Evolutionary conservation across 2,329 filamentous ascomycete genomes (phyloP), one percentile per base, ranked within the genome.

Genomic region (Clarireedia homoeocarpa): DNA sequence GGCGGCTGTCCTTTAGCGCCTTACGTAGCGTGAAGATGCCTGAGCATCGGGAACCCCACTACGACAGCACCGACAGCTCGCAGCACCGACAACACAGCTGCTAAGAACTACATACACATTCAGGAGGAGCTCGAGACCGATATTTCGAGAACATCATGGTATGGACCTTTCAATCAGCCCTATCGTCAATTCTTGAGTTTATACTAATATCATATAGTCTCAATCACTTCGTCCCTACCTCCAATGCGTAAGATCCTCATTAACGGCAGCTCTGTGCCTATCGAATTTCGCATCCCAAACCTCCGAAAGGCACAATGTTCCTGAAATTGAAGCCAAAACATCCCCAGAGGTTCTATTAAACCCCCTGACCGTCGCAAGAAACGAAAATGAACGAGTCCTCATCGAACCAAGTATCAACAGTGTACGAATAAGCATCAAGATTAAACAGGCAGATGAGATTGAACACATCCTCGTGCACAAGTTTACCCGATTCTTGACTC

Each of bases 361-460:
- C 68, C 91, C 92, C 17, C 77, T 99, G 62, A 91, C 87, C 27
- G 84, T 99, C 65, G 88, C 92, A 61, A 85, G 94, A 62, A 99
- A 99, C 74, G 91, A 97, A 74, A 95, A 96, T 72, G 94, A 99
- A 80, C 86, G 88, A 66, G 92, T 99, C 64, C 78, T 96, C 59
- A 95, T 97, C 70, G 92, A 97, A 76, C 91, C 94, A 53, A 94
- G 89, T 72, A 87, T 97, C 76, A 99, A 99, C 81, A 95, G 89
- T 65, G 88, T 99, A 65, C 87, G 94, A 65, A 88, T 99, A 69
- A 96, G 90, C 81, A 95, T 99, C 77, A 90, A 92, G 79, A 96
- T 99, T 74, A 99, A 99, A 77, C 94, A 99, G 78, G 94, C 94
- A 60, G 94, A 99, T 73, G 94, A 99, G 77, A 99, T 97, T 68